phyloP scores from a whole-genome alignment of 2,329 filamentous ascomycete genomes.

The Penicillium sp. region DNA sequence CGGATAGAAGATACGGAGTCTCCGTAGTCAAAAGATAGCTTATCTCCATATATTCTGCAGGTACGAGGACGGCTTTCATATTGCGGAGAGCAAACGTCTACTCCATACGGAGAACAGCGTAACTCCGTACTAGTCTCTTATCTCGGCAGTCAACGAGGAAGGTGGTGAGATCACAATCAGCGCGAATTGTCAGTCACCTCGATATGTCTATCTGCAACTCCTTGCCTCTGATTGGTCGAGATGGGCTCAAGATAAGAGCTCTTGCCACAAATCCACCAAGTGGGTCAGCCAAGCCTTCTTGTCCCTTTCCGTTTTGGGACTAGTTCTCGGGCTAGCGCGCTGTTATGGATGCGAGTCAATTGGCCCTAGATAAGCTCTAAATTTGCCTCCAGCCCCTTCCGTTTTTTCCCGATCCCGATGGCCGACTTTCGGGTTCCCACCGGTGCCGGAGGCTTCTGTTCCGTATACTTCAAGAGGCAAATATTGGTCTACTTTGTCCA shows the following conservation, averaged over 20 bases:
- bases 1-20: too few species aligned
- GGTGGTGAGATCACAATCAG: not conserved
- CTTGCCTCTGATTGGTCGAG: conserved; percentile 2
- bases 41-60: conserved; percentile 7
- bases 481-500: not conserved
- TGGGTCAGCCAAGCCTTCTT: conserved; percentile 2
- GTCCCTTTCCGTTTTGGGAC: not conserved
- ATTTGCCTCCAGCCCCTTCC: not conserved
- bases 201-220: not conserved
- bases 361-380: conserved; percentile 11
- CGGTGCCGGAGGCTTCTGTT: not conserved
- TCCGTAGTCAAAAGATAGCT: not conserved
- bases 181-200: not conserved
- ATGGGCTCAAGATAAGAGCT: conserved; percentile 9
- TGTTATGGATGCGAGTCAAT: conserved; percentile 3
- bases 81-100: not conserved
- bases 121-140: not conserved
- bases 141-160: not conserved
- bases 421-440: not conserved
- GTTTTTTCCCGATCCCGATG: conserved; percentile 3
- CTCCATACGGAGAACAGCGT: too few species aligned
- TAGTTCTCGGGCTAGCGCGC: not conserved
- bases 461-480: not conserved
- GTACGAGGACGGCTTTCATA: not conserved
- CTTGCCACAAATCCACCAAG: conserved; percentile 5